Conservation (phyloP, 805 yeast species). For the Candida sonorensis region DNA sequence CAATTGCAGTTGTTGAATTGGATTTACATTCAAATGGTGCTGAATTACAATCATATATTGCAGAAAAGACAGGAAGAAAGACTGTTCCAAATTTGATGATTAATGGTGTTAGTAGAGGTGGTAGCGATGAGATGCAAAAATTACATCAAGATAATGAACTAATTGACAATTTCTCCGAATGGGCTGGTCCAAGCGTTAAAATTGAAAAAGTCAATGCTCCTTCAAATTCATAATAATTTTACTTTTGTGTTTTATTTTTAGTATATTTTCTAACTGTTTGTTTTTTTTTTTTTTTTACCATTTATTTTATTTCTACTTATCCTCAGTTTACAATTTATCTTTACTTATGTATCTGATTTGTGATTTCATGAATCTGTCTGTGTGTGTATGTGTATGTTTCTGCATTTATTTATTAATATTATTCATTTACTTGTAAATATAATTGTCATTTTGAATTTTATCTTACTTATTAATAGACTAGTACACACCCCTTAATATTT, state of each 20-base stretch:
- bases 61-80: conserved; percentile 59
- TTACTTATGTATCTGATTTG: too few relatives aligned
- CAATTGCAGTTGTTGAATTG: conserved; percentile 69
- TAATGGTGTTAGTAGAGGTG: conserved; percentile 75
- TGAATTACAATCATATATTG: conserved; percentile 68
- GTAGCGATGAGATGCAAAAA: conserved; percentile 71
- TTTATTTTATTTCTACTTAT: neutral
- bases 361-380: too few relatives aligned
- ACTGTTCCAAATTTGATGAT: conserved; percentile 91
- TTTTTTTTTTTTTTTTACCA: neutral
- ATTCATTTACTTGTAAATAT: too few relatives aligned
- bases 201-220: conserved; percentile 49
- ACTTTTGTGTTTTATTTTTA: neutral
- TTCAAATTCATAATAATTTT: conserved; percentile 34
- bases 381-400: too few relatives aligned
- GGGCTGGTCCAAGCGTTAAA: conserved; percentile 53
- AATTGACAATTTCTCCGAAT: conserved; percentile 41
- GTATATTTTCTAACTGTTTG: neutral
- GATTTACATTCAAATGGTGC: conserved; percentile 74
- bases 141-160: conserved; percentile 55
- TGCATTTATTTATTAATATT: too few relatives aligned
- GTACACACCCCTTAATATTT: too few relatives aligned
- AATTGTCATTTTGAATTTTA: too few relatives aligned
- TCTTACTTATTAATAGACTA: too few relatives aligned
- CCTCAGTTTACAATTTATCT: too few relatives aligned